Evolutionary conservation across 768 basidiomycete species (phyloP).

Genomic region (Clitopilus hobsonii): DNA sequence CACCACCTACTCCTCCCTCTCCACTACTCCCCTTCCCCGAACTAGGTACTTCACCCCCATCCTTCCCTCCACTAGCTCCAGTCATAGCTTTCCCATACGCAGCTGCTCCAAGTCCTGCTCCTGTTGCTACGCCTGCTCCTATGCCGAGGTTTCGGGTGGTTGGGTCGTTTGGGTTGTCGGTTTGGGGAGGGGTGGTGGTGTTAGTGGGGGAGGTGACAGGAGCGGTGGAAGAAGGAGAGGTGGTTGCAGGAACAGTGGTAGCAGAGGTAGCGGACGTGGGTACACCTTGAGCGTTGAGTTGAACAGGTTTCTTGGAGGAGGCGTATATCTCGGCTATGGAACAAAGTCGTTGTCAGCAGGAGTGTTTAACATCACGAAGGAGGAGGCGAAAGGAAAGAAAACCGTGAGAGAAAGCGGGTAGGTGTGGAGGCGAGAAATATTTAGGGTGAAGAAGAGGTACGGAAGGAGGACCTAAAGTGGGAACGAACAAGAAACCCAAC

Average conservation of each 20-base stretch:
- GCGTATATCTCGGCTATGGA: background rate
- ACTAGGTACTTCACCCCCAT: background rate
- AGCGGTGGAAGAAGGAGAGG: background rate
- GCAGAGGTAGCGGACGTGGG: background rate
- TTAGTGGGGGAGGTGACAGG: background rate
- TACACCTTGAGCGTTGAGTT: background rate
- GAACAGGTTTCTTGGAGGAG: background rate
- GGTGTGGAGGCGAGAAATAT: too few species aligned
- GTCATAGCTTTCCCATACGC: background rate
- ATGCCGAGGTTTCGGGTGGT: background rate
- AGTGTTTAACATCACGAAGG: background rate
- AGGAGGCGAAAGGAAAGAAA: too few species aligned
- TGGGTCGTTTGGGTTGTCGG: too few species aligned
- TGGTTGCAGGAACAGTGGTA: background rate
- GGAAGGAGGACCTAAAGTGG: background rate
- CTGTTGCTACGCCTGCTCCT: background rate
- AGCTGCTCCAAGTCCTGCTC: background rate
- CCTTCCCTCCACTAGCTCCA: background rate
- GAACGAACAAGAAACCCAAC: background rate
- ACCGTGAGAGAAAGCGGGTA: too few species aligned
- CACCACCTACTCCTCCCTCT: too few species aligned
- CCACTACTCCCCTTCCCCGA: background rate
- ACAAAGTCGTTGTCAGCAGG: too few species aligned
- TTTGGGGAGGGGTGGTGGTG: background rate
- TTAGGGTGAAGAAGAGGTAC: background rate